These are phyloP conservation scores for Echinosophora koreensis DNA, from an alignment of 306 rosid genomes.

Conservation along the genomic window DNA sequence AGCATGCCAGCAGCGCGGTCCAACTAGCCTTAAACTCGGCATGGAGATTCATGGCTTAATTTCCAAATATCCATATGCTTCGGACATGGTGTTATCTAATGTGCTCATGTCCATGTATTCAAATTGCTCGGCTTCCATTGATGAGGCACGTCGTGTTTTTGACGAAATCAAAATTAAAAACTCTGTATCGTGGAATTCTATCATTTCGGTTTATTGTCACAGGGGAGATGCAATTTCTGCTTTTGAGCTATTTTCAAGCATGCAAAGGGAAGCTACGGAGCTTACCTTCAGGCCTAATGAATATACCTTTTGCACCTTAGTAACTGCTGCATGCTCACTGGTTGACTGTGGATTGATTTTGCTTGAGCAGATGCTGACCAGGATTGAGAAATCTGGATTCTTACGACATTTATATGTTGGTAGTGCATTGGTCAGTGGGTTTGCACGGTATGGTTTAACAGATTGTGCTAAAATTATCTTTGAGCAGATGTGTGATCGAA, in stretches of 20 bases:
- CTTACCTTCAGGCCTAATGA: slow-evolving; percentile 69
- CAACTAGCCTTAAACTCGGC: slow-evolving; percentile 62
- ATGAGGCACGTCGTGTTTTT: slow-evolving; percentile 71
- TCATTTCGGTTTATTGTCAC: slow-evolving; percentile 78
- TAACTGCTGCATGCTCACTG: slow-evolving; percentile 66
- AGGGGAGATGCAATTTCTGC: slow-evolving; percentile 73
- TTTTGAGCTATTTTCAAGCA: slow-evolving; percentile 65
- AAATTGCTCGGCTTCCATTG: slow-evolving; percentile 55
- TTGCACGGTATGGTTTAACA: slow-evolving; percentile 69
- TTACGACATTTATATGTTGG: slow-evolving; percentile 77
- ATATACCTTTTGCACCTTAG: slow-evolving; percentile 82
- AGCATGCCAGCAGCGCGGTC: slow-evolving; percentile 74
- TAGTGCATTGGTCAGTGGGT: slow-evolving; percentile 88
- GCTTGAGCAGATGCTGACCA: slow-evolving; percentile 72
- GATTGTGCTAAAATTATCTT: slow-evolving; percentile 68
- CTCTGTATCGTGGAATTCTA: slow-evolving; percentile 83
- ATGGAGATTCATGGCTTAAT: slow-evolving; percentile 75
- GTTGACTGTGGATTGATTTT: slow-evolving; percentile 58
- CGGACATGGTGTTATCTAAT: slow-evolving; percentile 68
- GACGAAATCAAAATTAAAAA: slow-evolving; percentile 58
- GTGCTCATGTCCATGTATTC: slow-evolving; percentile 88
- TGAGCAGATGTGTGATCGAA: slow-evolving; percentile 71
- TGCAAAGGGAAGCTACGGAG: slow-evolving; percentile 60
- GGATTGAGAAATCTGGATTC: slow-evolving; percentile 71
- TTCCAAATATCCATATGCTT: slow-evolving; percentile 58